Conservation (phyloP, 768 basidiomycete genomes). For the Amanita polypyramis region DNA sequence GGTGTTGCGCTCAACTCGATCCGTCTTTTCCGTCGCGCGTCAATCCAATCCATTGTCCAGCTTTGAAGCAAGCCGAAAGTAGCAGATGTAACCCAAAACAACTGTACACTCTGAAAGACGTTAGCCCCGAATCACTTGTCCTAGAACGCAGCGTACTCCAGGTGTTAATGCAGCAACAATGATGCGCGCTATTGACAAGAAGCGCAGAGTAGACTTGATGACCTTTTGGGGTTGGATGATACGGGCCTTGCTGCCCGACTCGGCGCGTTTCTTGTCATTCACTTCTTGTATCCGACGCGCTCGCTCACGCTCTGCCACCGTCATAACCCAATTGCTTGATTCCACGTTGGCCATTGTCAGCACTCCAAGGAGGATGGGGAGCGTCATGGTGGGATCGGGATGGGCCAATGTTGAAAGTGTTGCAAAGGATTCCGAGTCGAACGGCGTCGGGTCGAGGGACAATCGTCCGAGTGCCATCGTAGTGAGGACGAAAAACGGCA, state of each 20-base stretch:
- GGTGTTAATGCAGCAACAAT: conserved; percentile 58
- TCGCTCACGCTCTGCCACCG: conserved; percentile 42
- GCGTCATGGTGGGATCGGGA: conserved; percentile 56
- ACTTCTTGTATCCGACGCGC: conserved; percentile 35
- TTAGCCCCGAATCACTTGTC: conserved; percentile 6
- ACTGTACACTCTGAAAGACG: conserved; percentile 41
- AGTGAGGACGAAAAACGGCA: conserved; percentile 64
- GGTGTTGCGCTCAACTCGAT: neutral
- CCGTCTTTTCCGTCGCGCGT: conserved; percentile 27
- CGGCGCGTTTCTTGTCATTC: conserved; percentile 34
- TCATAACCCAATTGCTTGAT: conserved; percentile 63
- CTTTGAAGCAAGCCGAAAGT: conserved; percentile 65
- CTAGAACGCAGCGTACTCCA: conserved; percentile 38
- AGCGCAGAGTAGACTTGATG: conserved; percentile 44
- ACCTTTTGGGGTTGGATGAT: conserved; percentile 30
- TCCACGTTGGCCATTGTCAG: conserved; percentile 76
- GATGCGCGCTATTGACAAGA: conserved; percentile 56
- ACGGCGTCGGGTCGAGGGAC: conserved; percentile 48
- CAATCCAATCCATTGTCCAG: conserved; percentile 62
- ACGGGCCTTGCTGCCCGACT: conserved; percentile 30
- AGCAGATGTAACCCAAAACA: conserved; percentile 77
- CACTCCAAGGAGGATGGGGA: conserved; percentile 65
- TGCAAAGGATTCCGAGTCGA: conserved; percentile 71
- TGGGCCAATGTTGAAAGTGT: conserved; percentile 62
- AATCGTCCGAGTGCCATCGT: conserved; percentile 47